Percentiles rank a stretch among this genome's conserved stretches.
phyloP scores from a whole-genome alignment of 352 stramenopile species.

The Phytopythium vexans region DNA sequence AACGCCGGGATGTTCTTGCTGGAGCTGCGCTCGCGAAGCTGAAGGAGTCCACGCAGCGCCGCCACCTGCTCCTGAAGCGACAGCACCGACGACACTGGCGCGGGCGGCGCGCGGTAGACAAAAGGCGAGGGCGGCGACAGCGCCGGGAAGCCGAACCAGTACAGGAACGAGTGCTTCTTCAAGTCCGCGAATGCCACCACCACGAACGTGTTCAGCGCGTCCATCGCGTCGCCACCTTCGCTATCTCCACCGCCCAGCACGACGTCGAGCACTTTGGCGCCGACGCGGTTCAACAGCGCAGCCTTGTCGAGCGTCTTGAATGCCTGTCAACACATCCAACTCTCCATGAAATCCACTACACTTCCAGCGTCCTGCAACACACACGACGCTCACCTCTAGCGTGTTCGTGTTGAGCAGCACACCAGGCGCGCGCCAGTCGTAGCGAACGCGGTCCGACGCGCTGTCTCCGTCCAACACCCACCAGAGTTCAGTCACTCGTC shows the following conservation, averaged over 20 bases:
- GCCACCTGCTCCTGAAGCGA: slow-evolving; percentile 33
- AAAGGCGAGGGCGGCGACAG: slow-evolving; percentile 44
- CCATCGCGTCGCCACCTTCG: slow-evolving; percentile 16
- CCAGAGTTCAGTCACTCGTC: slow-evolving; percentile 1
- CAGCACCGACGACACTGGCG: slow-evolving; percentile 28
- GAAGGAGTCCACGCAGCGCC: slow-evolving; percentile 35
- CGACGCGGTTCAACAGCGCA: slow-evolving; percentile 48
- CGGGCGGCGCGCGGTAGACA: slow-evolving; percentile 20
- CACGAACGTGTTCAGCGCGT: slow-evolving; percentile 81
- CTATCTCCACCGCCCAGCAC: slow-evolving; percentile 13
- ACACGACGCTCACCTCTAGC: slow-evolving; percentile 48
- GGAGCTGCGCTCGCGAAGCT: slow-evolving; percentile 24
- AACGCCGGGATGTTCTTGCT: slow-evolving; percentile 44
- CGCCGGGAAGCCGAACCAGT: slow-evolving; percentile 93
- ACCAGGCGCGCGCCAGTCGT: slow-evolving; percentile 76
- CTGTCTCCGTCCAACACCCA: slow-evolving; percentile 8
- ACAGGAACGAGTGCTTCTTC: slow-evolving; percentile 92
- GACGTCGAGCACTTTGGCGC: slow-evolving; percentile 31
- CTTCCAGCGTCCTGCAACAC: neutral
- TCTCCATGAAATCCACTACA: neutral
- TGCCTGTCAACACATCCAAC: slow-evolving; percentile 27
- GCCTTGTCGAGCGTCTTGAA: slow-evolving; percentile 87
- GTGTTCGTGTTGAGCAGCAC: slow-evolving; percentile 85
- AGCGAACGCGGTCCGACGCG: slow-evolving; percentile 47
- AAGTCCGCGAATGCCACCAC: slow-evolving; percentile 91